phyloP scores from a whole-genome alignment of 306 rosid species.

The Fagus crenata region DNA sequence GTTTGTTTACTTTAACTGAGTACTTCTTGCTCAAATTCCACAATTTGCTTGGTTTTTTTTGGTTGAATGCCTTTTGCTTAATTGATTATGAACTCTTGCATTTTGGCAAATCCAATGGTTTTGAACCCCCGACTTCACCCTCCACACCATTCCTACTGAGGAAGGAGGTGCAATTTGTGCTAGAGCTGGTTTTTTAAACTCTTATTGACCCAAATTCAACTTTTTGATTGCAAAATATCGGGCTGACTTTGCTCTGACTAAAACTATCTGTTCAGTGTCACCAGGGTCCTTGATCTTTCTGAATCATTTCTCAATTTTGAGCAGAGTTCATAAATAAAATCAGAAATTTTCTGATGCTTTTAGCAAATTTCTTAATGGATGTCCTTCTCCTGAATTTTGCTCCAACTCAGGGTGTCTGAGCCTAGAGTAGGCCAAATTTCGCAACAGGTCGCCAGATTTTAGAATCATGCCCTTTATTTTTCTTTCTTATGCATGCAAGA shows the following conservation, averaged over 20 bases:
- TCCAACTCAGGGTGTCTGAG: background rate
- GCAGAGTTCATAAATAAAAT: background rate
- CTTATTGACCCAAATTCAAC: background rate
- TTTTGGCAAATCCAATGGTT: background rate
- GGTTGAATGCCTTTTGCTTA: background rate
- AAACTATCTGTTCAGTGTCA: background rate
- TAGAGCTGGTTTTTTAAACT: background rate
- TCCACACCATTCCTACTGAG: background rate
- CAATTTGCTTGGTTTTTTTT: background rate
- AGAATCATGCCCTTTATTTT: slow-evolving; percentile 1
- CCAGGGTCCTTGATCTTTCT: background rate
- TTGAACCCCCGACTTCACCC: slow-evolving; percentile 9
- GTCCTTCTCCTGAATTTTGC: background rate
- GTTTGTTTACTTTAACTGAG: slow-evolving; percentile 39
- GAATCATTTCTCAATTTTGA: background rate
- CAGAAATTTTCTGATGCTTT: background rate
- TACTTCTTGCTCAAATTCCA: slow-evolving; percentile 5
- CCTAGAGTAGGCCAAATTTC: background rate
- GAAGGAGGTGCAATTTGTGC: background rate
- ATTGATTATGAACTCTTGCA: slow-evolving; percentile 21
- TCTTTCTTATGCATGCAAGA: background rate
- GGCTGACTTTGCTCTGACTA: background rate
- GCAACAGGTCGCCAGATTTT: background rate
- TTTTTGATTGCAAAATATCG: background rate
- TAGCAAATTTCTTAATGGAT: background rate